phyloP scores from a whole-genome alignment of 345 rosid species.

The Eucalyptus marginata region DNA sequence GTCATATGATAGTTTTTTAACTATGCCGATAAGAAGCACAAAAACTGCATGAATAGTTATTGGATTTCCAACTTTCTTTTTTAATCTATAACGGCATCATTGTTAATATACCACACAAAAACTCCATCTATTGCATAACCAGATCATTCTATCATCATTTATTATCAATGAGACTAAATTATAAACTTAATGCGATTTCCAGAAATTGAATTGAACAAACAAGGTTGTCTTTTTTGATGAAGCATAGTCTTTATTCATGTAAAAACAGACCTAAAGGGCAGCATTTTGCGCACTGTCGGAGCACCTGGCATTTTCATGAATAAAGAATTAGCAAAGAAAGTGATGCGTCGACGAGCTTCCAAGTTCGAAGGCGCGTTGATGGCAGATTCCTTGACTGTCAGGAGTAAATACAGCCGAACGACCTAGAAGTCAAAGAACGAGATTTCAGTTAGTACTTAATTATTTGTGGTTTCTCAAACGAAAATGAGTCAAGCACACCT shows the following conservation, averaged over 20 bases:
- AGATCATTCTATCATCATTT: not conserved
- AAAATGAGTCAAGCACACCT: constrained; percentile 30
- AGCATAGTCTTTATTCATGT: not conserved
- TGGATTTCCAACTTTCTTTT: not conserved
- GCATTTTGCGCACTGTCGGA: constrained; percentile 82
- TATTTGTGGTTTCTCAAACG: not conserved
- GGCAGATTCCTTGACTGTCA: constrained; percentile 94
- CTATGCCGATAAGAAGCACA: not conserved
- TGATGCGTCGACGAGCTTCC: constrained; percentile 98
- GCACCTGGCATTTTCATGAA: constrained; percentile 94
- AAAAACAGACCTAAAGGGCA: constrained; percentile 58
- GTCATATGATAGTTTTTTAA: not conserved
- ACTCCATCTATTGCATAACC: not conserved
- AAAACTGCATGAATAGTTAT: not conserved
- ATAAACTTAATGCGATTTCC: not conserved
- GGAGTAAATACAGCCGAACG: constrained; percentile 63
- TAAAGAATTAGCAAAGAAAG: constrained; percentile 94
- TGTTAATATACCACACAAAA: not conserved
- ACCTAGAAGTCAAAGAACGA: constrained; percentile 19
- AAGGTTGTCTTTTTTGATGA: not conserved
- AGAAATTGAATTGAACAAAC: not conserved
- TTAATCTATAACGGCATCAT: not conserved
- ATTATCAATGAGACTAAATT: not conserved
- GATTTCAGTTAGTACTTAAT: not conserved
- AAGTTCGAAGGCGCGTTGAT: constrained; percentile 85